Conservation (phyloP, 805 yeast species). For the Starmerella cellae region DNA sequence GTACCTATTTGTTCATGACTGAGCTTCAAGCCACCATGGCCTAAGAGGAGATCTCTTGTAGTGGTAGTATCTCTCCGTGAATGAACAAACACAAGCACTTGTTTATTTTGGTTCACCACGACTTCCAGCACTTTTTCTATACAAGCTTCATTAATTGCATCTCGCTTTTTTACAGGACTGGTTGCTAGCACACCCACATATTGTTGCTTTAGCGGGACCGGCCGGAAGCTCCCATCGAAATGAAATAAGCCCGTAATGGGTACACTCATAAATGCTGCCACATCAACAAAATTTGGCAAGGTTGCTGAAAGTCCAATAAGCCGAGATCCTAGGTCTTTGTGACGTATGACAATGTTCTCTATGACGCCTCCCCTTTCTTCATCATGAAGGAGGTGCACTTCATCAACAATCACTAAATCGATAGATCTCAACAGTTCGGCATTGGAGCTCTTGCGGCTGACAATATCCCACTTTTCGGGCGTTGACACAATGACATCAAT, state of each 20-base stretch:
- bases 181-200: conserved; percentile 79
- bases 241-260: conserved; percentile 47
- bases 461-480: conserved; percentile 96
- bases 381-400: conserved; percentile 83
- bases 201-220: conserved; percentile 83
- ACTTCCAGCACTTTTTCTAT: conserved; percentile 62
- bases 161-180: conserved; percentile 59
- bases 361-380: conserved; percentile 81
- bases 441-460: conserved; percentile 69
- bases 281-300: conserved; percentile 76
- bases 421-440: conserved; percentile 52
- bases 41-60: conserved; percentile 58
- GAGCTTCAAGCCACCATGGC: conserved; percentile 25
- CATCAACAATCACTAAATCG: conserved; percentile 69
- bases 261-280: conserved; percentile 66
- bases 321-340: conserved; percentile 36
- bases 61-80: conserved; percentile 88
- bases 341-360: conserved; percentile 74
- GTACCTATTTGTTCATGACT: conserved; percentile 58
- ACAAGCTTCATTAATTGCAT: conserved; percentile 84
- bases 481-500: conserved; percentile 84
- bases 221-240: conserved; percentile 74
- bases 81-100: conserved; percentile 82
- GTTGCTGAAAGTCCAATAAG: conserved; percentile 86
- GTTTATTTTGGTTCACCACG: conserved; percentile 42